Conservation (phyloP, 2,329 filamentous ascomycete genomes). For the Ophiostoma pallidulum region DNA sequence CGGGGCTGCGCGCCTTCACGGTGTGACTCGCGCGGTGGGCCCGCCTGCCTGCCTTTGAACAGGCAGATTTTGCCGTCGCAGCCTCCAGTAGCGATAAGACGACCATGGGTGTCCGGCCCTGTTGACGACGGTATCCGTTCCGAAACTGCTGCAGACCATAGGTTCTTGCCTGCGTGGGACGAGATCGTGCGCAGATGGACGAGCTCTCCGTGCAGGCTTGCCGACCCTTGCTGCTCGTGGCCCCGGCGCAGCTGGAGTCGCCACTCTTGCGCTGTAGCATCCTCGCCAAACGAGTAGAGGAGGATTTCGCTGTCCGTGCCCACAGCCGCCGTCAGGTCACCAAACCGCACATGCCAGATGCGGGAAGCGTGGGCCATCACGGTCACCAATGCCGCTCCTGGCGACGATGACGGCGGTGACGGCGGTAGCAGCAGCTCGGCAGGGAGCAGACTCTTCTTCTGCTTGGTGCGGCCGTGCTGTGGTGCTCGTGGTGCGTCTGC, state of each 20-base stretch:
- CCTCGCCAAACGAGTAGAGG: constrained; percentile 76
- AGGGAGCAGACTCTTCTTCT: no score
- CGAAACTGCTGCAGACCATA: constrained; percentile 62
- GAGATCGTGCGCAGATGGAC: constrained; percentile 46
- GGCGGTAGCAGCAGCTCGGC: no score
- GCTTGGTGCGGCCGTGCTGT: no score
- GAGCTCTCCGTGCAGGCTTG: constrained; percentile 27
- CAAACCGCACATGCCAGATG: constrained; percentile 78
- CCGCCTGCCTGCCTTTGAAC: constrained; percentile 23
- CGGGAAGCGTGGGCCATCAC: constrained; percentile 81
- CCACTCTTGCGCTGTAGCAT: constrained; percentile 70
- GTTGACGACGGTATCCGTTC: constrained; percentile 20
- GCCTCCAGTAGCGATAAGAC: constrained; percentile 63
- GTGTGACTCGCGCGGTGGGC: neutral
- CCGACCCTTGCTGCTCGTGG: neutral
- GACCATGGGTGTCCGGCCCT: constrained; percentile 13
- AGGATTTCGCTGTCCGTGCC: neutral
- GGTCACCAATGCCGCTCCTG: constrained; percentile 48
- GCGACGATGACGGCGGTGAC: constrained; percentile 10
- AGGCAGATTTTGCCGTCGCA: constrained; percentile 63
- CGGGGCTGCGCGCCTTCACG: neutral
- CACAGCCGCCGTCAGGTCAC: constrained; percentile 5
- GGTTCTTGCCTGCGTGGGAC: constrained; percentile 77
- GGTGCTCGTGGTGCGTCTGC: no score
- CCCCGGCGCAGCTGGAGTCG: constrained; percentile 33